phyloP scores from a whole-genome alignment of 371 early-diverging fungal genomes.

The Mortierella sp. region DNA sequence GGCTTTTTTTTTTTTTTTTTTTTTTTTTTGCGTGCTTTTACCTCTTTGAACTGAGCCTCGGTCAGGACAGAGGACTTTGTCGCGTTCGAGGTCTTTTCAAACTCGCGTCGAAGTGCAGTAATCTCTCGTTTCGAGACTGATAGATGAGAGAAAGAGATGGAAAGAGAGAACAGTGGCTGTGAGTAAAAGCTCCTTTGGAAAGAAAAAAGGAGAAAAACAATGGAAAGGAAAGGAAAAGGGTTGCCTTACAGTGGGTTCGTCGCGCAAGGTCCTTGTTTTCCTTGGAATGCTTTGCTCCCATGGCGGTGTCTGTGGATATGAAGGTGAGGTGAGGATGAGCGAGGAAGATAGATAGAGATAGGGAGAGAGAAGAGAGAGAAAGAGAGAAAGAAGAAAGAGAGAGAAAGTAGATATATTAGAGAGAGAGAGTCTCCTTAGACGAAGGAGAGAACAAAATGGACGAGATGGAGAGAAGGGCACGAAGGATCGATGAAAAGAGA shows the following conservation, averaged over 20 bases:
- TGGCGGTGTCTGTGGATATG: constrained; percentile 16
- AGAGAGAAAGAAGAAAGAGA: not conserved
- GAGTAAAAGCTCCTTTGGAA: not conserved
- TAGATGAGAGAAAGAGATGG: not conserved
- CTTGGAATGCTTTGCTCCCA: constrained; percentile 71
- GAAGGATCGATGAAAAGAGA: not conserved
- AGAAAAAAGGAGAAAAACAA: constrained; percentile 3
- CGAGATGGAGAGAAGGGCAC: not conserved
- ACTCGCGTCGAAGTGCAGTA: constrained; percentile 68
- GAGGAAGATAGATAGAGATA: not conserved
- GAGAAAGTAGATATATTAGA: too few relatives aligned
- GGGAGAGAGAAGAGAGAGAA: not conserved
- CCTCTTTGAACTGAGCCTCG: constrained; percentile 80
- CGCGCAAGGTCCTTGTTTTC: constrained; percentile 63
- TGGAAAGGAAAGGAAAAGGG: not conserved
- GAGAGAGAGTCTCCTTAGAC: too few relatives aligned
- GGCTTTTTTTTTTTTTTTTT: too few relatives aligned
- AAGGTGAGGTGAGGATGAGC: not conserved
- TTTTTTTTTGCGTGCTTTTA: too few relatives aligned
- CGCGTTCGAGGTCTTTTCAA: constrained; percentile 65
- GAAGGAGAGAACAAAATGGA: too few relatives aligned
- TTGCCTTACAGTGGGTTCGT: constrained; percentile 64
- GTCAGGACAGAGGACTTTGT: constrained; percentile 65
- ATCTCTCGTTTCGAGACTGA: constrained; percentile 79
- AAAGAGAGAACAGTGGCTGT: constrained; percentile 2